Base-by-base conservation (phyloP, 2,329 filamentous ascomycete species). In the Alternaria conjuncta region DNA sequence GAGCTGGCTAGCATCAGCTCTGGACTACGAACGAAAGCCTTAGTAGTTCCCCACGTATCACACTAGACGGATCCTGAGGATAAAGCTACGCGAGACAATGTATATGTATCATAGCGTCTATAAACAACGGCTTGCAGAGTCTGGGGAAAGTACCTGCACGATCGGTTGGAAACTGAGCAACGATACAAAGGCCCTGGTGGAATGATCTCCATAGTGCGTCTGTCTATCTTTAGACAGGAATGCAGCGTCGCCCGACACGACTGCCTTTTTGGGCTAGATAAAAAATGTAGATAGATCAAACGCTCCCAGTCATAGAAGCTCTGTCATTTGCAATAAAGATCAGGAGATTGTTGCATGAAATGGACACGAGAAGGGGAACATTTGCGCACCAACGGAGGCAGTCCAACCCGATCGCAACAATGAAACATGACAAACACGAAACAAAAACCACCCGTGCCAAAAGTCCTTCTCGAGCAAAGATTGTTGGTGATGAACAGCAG, bases 141-240 rank as follows among this genome's bases (percentile, higher is more conserved):
- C 45, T 47, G 45, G 45, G 8, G 21, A 47, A 20, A 4, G 4
- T 47, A 10, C 13, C 8, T 47, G 21, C 3, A 32, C 9, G n/a
- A 10, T 11, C 1, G 20, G 3, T 21, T 45, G 43, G 43, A 8
- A 7, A 21, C 5, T 3, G 5, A 26, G 25, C 7, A 49, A 5
- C 46, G 15, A 26, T n/a, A 1, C 4, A 44, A 20, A 54, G 15
- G 6, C 20, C 21, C 25, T 21, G 25, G 44, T 55, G 28, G 60
- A 63, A 59, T 57, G 55, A 65, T 63, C 51, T 62, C 47, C 60
- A 68, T 60, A 67, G 62, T 61, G 56, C 51, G 32, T 15, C 23
- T 21, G 25, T 57, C 57, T 67, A 63, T 58, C 46, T 60, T 54
- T 30, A 32, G 49, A 46, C 43, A 28, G 25, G 47, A 20, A 36